Conservation (phyloP, 2,329 filamentous ascomycete genomes). For the Xylariaceae sp. region DNA sequence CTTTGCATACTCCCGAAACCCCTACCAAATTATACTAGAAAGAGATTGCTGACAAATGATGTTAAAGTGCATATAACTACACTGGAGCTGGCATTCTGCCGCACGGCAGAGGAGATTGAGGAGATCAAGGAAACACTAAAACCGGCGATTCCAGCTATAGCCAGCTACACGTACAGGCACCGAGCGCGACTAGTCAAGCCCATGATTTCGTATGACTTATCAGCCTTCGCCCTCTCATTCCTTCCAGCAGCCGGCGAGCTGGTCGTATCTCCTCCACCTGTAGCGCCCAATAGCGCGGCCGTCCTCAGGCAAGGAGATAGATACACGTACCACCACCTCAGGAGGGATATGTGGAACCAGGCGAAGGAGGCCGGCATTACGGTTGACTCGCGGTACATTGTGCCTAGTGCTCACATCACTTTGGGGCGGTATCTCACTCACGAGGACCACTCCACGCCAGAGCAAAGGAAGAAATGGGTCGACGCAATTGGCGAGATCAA, state of each 20-base stretch:
- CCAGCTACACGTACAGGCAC: constrained; percentile 70
- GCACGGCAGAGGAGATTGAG: constrained; percentile 72
- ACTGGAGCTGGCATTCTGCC: constrained; percentile 84
- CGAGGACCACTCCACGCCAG: constrained; percentile 65
- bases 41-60: background rate
- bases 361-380: constrained; percentile 68
- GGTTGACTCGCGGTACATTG: constrained; percentile 81
- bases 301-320: constrained; percentile 59
- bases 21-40: background rate
- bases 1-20: background rate
- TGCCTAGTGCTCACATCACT: constrained; percentile 89
- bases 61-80: constrained; percentile 76
- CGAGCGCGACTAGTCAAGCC: constrained; percentile 82
- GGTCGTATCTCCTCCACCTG: constrained; percentile 48
- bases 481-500: constrained; percentile 78
- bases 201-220: constrained; percentile 81
- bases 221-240: constrained; percentile 86
- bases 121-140: constrained; percentile 65
- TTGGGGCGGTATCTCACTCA: constrained; percentile 79
- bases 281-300: constrained; percentile 45
- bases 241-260: constrained; percentile 76
- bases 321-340: constrained; percentile 91
- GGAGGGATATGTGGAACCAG: constrained; percentile 75
- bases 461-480: constrained; percentile 70
- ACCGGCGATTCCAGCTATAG: constrained; percentile 63